A percentile compares a stretch with the other conserved stretches of the same genome.
Conservation (phyloP, 352 stramenopile species). For the Lagenidium giganteum region DNA sequence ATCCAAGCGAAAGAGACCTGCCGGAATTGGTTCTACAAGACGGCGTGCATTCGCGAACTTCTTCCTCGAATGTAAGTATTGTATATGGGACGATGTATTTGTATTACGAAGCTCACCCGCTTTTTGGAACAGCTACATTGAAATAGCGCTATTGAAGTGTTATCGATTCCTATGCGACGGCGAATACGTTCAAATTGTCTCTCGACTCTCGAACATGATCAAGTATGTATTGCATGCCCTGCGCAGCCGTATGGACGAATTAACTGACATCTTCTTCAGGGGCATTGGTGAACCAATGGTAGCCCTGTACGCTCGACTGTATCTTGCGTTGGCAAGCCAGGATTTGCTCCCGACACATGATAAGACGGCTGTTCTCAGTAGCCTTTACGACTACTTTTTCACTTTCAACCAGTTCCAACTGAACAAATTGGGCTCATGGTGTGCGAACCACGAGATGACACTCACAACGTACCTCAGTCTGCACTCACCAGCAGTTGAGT, state of each 20-base stretch:
- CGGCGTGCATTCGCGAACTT: slow-evolving; percentile 89
- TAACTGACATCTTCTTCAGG: slow-evolving; percentile 26
- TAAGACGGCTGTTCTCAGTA: slow-evolving; percentile 53
- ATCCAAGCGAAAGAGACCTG: slow-evolving; percentile 88
- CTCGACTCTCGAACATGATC: slow-evolving; percentile 82
- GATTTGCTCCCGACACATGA: slow-evolving; percentile 44
- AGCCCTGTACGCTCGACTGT: slow-evolving; percentile 80
- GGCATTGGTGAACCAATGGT: slow-evolving; percentile 87
- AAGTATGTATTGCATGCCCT: slow-evolving; percentile 36
- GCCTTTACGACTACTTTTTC: slow-evolving; percentile 88
- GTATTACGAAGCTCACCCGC: no score
- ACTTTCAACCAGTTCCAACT: slow-evolving; percentile 67
- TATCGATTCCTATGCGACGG: slow-evolving; percentile 88
- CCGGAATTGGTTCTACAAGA: slow-evolving; percentile 95
- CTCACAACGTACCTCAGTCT: slow-evolving; percentile 66
- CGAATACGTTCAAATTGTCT: slow-evolving; percentile 85
- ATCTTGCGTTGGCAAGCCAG: slow-evolving; percentile 66
- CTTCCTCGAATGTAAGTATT: slow-evolving; percentile 83
- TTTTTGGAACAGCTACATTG: slow-evolving; percentile 56
- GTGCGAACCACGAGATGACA: slow-evolving; percentile 46
- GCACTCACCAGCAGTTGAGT: slow-evolving; percentile 83
- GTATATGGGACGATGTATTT: no score
- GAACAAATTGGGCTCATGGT: slow-evolving; percentile 44
- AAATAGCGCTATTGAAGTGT: slow-evolving; percentile 83
- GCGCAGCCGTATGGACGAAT: slow-evolving; percentile 1